Evolutionary conservation across 1,284 basidiomycete genomes (phyloP), one percentile per base, ranked within the genome.

Genomic region (Fomitiporia mediterranea): DNA sequence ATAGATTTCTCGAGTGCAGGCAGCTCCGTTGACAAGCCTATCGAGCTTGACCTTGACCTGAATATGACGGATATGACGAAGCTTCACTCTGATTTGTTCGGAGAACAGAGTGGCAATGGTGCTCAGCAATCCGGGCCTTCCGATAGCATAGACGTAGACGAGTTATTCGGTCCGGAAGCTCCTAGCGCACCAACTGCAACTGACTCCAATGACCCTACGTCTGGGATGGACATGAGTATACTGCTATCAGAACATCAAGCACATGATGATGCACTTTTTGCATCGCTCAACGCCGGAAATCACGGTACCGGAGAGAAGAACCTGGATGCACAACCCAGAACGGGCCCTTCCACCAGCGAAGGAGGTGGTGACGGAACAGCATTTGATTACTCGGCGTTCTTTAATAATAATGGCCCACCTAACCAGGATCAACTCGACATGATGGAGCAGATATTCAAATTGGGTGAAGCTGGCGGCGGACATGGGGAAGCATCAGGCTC

Each of bases 11-110:
- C 48, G 8, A 27, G 25, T 21, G 68, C 74, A 56, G 84, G 87
- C 6, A 82, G 70, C 64, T 85, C 84, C 4, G 86, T 80, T 0
- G 87, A 90, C 66, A 86, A 87, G 64, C 87, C 88, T 11, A 90
- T 90, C 57, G 88, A 89, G 65, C 75, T 90, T 11, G 87, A 90
- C 66, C 64, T 89, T 46, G 86, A 89, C 54, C 81, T 88, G 68
- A 83, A 86, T 56, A 67, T 73, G 21, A 70, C 65, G 48, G n/a
- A n/a, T n/a, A 79, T 81, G 74, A 71, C 73, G 19, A 75, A 78
- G 61, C 66, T 50, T 27, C 17, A 39, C 23, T 42, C 55, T 38
- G 53, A 57, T 25, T 39, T 83, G 9, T 85, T 84, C 62, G 77
- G 79, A 8, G 76, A 79, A 55, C 60, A 67, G 55, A 15, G 44